A percentile compares a stretch with the other conserved stretches of the same genome.
These are phyloP conservation scores for Stipa capillata DNA, from an alignment of 176 grass and related monocot genomes.

Conservation along the genomic window DNA sequence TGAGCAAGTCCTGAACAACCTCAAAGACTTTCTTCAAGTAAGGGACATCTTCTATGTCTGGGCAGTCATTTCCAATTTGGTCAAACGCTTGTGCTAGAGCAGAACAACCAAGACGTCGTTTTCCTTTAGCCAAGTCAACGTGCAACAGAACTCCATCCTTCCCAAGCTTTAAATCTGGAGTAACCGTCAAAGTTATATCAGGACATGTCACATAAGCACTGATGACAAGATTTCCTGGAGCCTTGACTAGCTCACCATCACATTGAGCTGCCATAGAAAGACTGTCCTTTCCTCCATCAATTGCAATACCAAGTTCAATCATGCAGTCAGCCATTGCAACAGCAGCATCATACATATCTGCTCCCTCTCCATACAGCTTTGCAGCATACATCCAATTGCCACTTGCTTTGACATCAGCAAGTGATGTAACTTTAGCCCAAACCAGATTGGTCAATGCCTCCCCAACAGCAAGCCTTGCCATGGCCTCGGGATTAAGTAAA, in stretches of 20 bases:
- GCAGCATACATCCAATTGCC: constrained; percentile 99
- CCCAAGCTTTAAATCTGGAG: constrained; percentile 82
- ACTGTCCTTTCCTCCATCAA: constrained; percentile 91
- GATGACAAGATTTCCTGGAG: constrained; percentile 88
- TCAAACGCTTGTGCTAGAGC: constrained; percentile 83
- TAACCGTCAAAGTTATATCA: constrained; percentile 87
- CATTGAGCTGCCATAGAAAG: constrained; percentile 92
- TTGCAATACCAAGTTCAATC: constrained; percentile 89
- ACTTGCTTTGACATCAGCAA: constrained; percentile 77
- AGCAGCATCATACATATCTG: constrained; percentile 84
- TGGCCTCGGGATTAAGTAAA: constrained; percentile 73
- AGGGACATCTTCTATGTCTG: constrained; percentile 69
- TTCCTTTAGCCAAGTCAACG: constrained; percentile 77
- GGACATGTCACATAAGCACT: constrained; percentile 86
- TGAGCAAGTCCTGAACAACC: constrained; percentile 60
- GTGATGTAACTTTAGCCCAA: constrained; percentile 85
- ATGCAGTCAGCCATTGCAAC: constrained; percentile 74
- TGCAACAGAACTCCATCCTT: constrained; percentile 70
- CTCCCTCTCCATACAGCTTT: constrained; percentile 85
- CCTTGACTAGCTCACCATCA: constrained; percentile 73
- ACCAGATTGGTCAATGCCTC: constrained; percentile 95
- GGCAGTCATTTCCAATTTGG: constrained; percentile 85
- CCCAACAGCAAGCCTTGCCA: constrained; percentile 75
- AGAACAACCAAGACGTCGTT: constrained; percentile 62
- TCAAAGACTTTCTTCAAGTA: constrained; percentile 75